These are phyloP conservation scores for Fraxinus greggii DNA, from an alignment of 305 asterid genomes.

Conservation along the genomic window DNA sequence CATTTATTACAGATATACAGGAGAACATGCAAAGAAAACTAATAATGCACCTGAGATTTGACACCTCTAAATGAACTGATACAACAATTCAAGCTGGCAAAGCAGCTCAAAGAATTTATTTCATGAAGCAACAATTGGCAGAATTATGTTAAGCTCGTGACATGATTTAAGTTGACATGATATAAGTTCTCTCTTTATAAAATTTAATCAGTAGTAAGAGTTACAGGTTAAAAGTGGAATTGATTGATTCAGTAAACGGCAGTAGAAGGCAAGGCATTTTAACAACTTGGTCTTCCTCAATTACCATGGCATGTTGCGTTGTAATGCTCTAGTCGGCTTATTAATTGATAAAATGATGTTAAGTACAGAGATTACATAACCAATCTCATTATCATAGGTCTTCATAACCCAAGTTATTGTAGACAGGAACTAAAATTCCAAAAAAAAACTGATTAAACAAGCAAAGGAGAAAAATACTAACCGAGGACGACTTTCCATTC, in stretches of 20 bases:
- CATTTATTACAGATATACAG: not conserved
- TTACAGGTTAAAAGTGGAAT: not conserved
- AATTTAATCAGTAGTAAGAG: not conserved
- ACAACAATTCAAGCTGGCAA: not conserved
- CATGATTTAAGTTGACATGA: not conserved
- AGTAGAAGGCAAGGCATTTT: not conserved
- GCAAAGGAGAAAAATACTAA: slow-evolving; percentile 28
- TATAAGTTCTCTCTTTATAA: not conserved
- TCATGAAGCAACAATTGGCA: not conserved
- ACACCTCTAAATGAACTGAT: not conserved
- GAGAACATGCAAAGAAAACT: not conserved
- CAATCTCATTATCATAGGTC: not conserved
- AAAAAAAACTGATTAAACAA: not conserved
- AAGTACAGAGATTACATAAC: not conserved
- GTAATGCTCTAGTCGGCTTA: not conserved
- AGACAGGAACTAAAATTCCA: not conserved
- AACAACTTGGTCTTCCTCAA: not conserved
- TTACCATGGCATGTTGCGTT: not conserved
- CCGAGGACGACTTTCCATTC: slow-evolving; percentile 52
- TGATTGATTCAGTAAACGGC: not conserved
- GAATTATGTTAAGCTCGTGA: not conserved
- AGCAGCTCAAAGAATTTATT: not conserved
- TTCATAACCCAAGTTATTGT: not conserved
- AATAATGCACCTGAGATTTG: not conserved
- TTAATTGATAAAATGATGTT: not conserved